A percentile compares a stretch with the other conserved stretches of the same genome.
Conservation (phyloP, 164 flowering plant genomes). For the Liriodendron chinense region DNA sequence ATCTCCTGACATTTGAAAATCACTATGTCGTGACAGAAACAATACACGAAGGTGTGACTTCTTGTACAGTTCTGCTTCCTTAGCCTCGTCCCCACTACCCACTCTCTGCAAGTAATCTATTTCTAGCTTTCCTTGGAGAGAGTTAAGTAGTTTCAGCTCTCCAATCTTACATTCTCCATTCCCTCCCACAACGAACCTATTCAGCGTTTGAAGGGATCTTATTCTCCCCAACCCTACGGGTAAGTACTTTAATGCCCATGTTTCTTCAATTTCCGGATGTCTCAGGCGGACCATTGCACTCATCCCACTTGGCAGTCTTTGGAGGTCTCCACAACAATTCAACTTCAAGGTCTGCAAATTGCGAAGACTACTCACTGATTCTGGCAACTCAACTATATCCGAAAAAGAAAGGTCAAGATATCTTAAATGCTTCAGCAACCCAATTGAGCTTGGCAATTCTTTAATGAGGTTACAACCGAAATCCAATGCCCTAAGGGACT, state of each 20-base stretch:
- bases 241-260: not conserved
- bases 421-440: constrained; percentile 6
- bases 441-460: not conserved
- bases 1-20: not conserved
- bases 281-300: not conserved
- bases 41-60: not conserved
- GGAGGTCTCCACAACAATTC: not conserved
- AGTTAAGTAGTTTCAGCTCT: not conserved
- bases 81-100: not conserved
- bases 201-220: not conserved
- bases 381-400: constrained; percentile 10
- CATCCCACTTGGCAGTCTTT: not conserved
- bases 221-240: constrained; percentile 5
- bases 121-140: not conserved
- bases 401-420: constrained; percentile 6
- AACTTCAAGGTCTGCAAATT: not conserved
- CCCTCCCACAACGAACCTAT: constrained; percentile 1
- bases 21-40: not conserved
- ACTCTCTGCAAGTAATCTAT: not conserved
- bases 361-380: constrained; percentile 11
- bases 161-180: not conserved
- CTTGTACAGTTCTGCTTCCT: not conserved
- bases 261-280: constrained; percentile 1
- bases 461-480: not conserved
- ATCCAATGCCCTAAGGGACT: not conserved